Evolutionary conservation across 305 asterid genomes (phyloP).

Genomic region (Stenogyne calaminthoides): DNA sequence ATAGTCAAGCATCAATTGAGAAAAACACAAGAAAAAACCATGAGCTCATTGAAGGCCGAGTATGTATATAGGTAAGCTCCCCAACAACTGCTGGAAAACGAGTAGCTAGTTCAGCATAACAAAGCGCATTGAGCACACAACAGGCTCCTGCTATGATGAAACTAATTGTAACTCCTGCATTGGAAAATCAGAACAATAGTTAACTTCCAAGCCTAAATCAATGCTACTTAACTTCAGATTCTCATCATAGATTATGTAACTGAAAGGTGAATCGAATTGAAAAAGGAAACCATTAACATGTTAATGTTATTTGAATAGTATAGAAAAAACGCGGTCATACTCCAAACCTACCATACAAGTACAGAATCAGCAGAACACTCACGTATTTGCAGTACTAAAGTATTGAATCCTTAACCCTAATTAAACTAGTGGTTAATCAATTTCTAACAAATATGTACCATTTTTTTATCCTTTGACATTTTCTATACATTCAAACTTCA

Average conservation of each 20-base stretch:
- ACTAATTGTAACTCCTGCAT: conserved; percentile 89
- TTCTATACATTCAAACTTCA: background rate
- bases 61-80: conserved; percentile 94
- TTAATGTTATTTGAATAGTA: background rate
- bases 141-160: conserved; percentile 86
- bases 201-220: conserved; percentile 7
- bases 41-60: conserved; percentile 94
- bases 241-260: background rate
- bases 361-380: background rate
- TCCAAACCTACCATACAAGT: background rate
- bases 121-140: conserved; percentile 87
- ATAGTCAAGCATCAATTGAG: conserved; percentile 95
- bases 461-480: background rate
- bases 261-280: background rate
- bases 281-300: background rate
- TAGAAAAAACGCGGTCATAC: background rate
- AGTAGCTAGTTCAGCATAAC: conserved; percentile 89
- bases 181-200: conserved; percentile 44
- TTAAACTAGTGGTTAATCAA: background rate
- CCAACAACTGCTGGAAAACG: conserved; percentile 99
- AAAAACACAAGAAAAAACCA: conserved; percentile 92
- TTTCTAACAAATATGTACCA: background rate
- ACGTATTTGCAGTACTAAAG: background rate
- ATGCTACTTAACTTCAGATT: conserved; percentile 1
- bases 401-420: background rate